These are phyloP conservation scores for Cyclotella sp. DNA, from an alignment of 108 stramenopile genomes.

Conservation along the genomic window DNA sequence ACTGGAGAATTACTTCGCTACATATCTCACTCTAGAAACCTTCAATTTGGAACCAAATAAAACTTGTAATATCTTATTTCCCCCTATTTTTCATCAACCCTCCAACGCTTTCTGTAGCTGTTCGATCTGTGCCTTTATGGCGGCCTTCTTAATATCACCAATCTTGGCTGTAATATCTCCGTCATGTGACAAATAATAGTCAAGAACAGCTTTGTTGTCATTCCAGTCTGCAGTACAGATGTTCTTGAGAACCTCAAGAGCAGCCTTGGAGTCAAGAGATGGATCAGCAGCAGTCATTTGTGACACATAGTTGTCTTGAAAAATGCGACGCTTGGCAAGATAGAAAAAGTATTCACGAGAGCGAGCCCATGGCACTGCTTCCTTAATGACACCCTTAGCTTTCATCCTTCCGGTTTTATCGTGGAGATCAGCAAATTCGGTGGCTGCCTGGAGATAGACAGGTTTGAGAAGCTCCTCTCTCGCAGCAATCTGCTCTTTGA, in stretches of 20 bases:
- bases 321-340: slow-evolving; percentile 92
- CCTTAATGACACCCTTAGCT: slow-evolving; percentile 97
- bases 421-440: slow-evolving; percentile 98
- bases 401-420: slow-evolving; percentile 99
- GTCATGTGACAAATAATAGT: slow-evolving; percentile 63
- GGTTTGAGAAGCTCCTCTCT: slow-evolving; percentile 92
- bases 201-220: slow-evolving; percentile 79
- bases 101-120: slow-evolving; percentile 69
- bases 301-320: slow-evolving; percentile 83
- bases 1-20: too few species aligned
- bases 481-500: slow-evolving; percentile 87
- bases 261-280: slow-evolving; percentile 53
- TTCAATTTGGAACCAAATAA: too few species aligned
- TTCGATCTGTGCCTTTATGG: slow-evolving; percentile 80
- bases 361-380: slow-evolving; percentile 89
- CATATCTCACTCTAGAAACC: too few species aligned
- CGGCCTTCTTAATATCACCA: slow-evolving; percentile 62
- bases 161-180: slow-evolving; percentile 67
- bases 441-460: slow-evolving; percentile 95
- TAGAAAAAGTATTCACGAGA: slow-evolving; percentile 97
- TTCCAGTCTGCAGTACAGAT: slow-evolving; percentile 76
- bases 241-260: slow-evolving; percentile 61
- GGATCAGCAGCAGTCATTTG: slow-evolving; percentile 65
- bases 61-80: too few species aligned
- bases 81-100: slow-evolving; percentile 16